Evolutionary conservation across 2,329 filamentous ascomycete species (phyloP).

Genomic region (Phaeoacremonium minimum): DNA sequence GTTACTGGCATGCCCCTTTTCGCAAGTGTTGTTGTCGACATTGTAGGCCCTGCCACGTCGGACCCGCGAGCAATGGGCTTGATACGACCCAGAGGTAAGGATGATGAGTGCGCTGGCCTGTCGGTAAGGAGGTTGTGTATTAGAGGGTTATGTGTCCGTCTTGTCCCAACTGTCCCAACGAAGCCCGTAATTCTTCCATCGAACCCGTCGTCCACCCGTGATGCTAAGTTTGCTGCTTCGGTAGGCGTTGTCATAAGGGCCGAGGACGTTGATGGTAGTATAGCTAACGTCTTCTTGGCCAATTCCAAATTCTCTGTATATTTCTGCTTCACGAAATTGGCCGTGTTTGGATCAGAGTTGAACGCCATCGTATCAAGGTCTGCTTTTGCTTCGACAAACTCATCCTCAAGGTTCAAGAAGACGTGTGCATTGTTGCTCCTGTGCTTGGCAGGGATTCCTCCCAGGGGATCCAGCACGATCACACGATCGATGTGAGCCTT

Average conservation of each 20-base stretch:
- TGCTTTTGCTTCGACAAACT: conserved; percentile 65
- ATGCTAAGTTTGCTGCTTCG: conserved; percentile 64
- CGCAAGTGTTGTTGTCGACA: conserved; percentile 66
- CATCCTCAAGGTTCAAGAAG: conserved; percentile 92
- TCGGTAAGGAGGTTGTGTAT: conserved; percentile 96
- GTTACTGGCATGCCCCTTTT: conserved; percentile 89
- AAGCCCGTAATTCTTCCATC: conserved; percentile 41
- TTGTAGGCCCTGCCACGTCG: conserved; percentile 14
- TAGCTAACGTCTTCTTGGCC: conserved; percentile 62
- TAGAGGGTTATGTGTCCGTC: conserved; percentile 68
- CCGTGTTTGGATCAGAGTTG: conserved; percentile 14
- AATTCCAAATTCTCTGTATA: conserved; percentile 72
- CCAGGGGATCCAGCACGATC: conserved; percentile 82
- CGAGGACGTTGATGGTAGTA: conserved; percentile 81
- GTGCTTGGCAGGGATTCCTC: conserved; percentile 71
- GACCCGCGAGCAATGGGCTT: conserved; percentile 19
- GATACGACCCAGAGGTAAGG: conserved; percentile 70
- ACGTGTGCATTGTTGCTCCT: conserved; percentile 64
- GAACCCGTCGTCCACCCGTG: conserved; percentile 8
- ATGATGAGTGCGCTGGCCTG: conserved; percentile 88
- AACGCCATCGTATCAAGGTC: conserved; percentile 42
- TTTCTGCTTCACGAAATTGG: conserved; percentile 20
- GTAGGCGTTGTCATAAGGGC: conserved; percentile 82
- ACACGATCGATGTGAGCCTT: conserved; percentile 72
- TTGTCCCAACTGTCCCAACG: conserved; percentile 48